phyloP scores from a whole-genome alignment of 805 yeast species.

The Metschnikowia dekortorum region DNA sequence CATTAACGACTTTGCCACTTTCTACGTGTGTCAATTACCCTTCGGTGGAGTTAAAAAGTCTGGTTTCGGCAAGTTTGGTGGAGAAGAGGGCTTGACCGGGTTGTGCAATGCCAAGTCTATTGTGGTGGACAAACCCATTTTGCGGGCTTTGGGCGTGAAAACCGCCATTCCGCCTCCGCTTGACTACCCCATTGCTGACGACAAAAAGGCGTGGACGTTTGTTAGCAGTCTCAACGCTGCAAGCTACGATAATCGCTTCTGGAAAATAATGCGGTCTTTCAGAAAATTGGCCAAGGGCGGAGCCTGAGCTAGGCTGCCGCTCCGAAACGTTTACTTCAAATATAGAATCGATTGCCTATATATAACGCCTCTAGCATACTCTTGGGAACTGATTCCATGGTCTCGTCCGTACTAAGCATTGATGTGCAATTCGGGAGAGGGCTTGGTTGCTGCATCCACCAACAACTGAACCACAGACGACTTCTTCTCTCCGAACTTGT shows the following conservation, averaged over 20 bases:
- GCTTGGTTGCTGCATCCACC: constrained; percentile 72
- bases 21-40: constrained; percentile 91
- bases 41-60: constrained; percentile 93
- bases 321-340: neutral
- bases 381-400: neutral
- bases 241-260: constrained; percentile 71
- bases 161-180: constrained; percentile 83
- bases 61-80: constrained; percentile 97
- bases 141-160: constrained; percentile 51
- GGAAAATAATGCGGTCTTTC: constrained; percentile 52
- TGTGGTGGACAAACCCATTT: constrained; percentile 76
- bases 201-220: constrained; percentile 82
- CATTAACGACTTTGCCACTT: constrained; percentile 96
- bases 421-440: constrained; percentile 78
- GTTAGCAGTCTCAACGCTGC: constrained; percentile 77
- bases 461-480: constrained; percentile 66
- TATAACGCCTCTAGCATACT: neutral
- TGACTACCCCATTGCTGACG: constrained; percentile 86
- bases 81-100: constrained; percentile 93
- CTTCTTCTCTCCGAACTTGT: constrained; percentile 60
- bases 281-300: constrained; percentile 34
- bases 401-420: constrained; percentile 45
- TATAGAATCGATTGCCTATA: neutral
- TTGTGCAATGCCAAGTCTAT: constrained; percentile 83
- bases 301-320: constrained; percentile 6